Evolutionary conservation across 2,329 filamentous ascomycete species (phyloP), one percentile per base, ranked within the genome.

Genomic region (Aspergillus neoniger): DNA sequence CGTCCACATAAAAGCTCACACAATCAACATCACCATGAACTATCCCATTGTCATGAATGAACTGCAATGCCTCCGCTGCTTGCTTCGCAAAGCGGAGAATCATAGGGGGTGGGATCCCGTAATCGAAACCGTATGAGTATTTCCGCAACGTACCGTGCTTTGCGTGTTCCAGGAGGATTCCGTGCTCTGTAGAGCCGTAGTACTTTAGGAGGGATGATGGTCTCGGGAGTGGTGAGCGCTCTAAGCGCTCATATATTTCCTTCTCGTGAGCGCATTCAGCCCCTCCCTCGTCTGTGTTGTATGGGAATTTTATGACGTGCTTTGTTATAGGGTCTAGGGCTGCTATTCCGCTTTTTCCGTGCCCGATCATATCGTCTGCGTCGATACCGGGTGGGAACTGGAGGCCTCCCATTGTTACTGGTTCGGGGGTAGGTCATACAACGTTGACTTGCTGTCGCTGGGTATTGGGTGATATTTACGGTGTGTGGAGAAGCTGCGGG

Each of bases 1-100:
- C n/a, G 28, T 49, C 41, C 25, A 57, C 15, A n/a, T 49, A 57
- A n/a, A 57, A 57, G n/a, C 49, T 50, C 43, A 14, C 21, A 50
- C 55, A 57, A 12, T 41, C 39, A 9, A 57, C 55, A 25, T 57
- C 55, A 0, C 55, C 55, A 28, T 57, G 55, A n/a, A 9, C 36
- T 39, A 57, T 51, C 12, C 55, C 23, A 7, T 50, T 57, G 43
- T 19, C 43, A 5, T 57, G 32, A 41, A 57, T 2, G 7, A 57
- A 57, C 28, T 50, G 44, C 15, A 56, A 28, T 28, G 30, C 55
- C 28, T 51, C 44, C 25, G 44, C 55, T 15, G 55, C 55, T 25
- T 57, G 55, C 19, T 39, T 17, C 15, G 55, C 55, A 32, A 44
- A 57, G 25, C 55, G 30, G 10, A 57, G 55, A 12, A 57, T 19